Conservation (phyloP, 495 filamentous ascomycete genomes). For the Podospora appendiculata region DNA sequence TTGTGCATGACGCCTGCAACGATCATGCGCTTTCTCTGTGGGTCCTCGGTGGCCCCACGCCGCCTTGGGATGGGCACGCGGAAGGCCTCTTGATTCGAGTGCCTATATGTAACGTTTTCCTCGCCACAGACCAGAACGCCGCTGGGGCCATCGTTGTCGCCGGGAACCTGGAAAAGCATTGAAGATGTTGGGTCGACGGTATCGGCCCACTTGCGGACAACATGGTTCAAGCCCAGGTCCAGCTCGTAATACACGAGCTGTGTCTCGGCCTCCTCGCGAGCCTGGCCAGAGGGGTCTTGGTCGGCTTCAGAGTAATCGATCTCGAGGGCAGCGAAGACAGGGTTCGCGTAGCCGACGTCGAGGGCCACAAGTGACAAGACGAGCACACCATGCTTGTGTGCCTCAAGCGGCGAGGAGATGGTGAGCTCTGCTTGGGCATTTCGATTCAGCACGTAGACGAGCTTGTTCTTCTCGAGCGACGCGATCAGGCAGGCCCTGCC, state of each 20-base stretch:
- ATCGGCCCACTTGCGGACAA: constrained; percentile 92
- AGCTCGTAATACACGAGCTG: constrained; percentile 94
- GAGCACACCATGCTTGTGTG: constrained; percentile 88
- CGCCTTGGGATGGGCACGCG: constrained; percentile 84
- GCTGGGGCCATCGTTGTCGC: constrained; percentile 86
- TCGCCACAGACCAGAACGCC: constrained; percentile 92
- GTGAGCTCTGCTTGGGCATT: constrained; percentile 90
- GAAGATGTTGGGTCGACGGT: constrained; percentile 84
- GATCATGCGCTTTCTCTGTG: constrained; percentile 78
- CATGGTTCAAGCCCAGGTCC: constrained; percentile 93
- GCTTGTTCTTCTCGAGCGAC: constrained; percentile 96
- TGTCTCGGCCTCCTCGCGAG: constrained; percentile 75
- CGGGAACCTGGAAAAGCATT: constrained; percentile 91
- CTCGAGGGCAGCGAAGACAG: constrained; percentile 89
- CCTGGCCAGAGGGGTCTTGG: constrained; percentile 81
- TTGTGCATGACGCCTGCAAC: constrained; percentile 93
- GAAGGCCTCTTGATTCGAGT: constrained; percentile 84
- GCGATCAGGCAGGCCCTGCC: constrained; percentile 91
- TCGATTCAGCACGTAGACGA: constrained; percentile 96
- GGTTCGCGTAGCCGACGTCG: constrained; percentile 95
- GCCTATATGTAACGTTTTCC: constrained; percentile 89
- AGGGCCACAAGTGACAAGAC: constrained; percentile 80
- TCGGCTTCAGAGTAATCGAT: constrained; percentile 89
- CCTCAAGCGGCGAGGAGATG: constrained; percentile 95
- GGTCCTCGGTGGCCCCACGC: constrained; percentile 81